Base-by-base conservation (phyloP, 192 early-diverging fungal species). In the Gigaspora rosea region DNA sequence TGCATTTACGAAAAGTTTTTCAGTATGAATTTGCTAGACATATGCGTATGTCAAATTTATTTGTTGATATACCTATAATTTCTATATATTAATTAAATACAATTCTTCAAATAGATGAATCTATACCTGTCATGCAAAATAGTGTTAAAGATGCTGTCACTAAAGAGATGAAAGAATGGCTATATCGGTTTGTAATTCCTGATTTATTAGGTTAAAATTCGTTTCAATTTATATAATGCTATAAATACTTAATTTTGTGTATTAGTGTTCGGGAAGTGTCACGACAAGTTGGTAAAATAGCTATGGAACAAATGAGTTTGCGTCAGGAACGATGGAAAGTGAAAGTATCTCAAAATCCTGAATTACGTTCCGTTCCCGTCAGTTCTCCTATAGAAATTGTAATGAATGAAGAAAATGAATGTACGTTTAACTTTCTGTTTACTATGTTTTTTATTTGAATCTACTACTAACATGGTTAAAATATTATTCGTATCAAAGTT, bases 151-250 rank as follows among this genome's bases (percentile, higher is more conserved):
- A 91, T 54, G 92, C 91, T 1, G 96, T 98, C 7, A 85, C 93
- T 41, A 84, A 87, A 32, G 97, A 98, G 79, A 85, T 97, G 83
- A 95, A 94, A 68, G 92, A 94, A 77, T 99, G 97, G 97, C 86
- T 97, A 54, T 92, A 89, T 71, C 92, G 86, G 94, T 95, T 78
- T 32, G 82, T 35, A 64, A 15, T 16, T 52, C 1, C 47, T n/a
- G 6, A 27, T 16, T 51, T 16, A n/a, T 46, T n/a, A 51, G 4
- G 12, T 22, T n/a, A 11, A 41, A 27, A 65, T 46, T 12, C n/a
- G 16, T 27, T 52, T 57, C n/a, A 18, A 54, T 71, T 20, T 52
- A 8, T 15, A 18, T 56, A 5, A 56, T 16, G 3, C 5, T 54
- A 27, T 27, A 27, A 16, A 54, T 54, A 5, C 9, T 57, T 66